Evolutionary conservation across 2,329 filamentous ascomycete species (phyloP).

Genomic region (Pseudogymnoascus sp.): DNA sequence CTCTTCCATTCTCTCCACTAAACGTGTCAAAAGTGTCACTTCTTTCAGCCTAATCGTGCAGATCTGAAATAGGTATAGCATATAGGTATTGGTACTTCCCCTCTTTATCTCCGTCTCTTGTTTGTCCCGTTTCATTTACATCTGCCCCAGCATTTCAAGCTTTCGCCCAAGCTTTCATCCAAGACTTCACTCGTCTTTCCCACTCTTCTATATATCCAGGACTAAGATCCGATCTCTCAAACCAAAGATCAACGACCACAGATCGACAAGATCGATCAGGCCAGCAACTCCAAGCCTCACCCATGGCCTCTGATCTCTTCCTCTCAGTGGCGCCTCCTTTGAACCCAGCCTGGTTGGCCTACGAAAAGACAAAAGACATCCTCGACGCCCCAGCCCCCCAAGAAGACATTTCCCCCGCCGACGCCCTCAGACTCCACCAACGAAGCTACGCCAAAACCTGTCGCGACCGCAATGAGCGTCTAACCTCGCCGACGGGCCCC

Average conservation of each 20-base stretch:
- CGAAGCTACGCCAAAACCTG: conserved; percentile 34
- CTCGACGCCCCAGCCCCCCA: conserved; percentile 20
- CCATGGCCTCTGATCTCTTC: neutral
- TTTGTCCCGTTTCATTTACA: neutral
- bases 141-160: neutral
- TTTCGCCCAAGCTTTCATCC: neutral
- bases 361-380: conserved; percentile 29
- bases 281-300: neutral
- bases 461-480: conserved; percentile 28
- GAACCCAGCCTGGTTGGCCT: conserved; percentile 33
- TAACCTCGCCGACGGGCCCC: conserved; percentile 26
- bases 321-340: conserved; percentile 27
- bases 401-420: conserved; percentile 18
- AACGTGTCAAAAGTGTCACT: conserved; percentile 4
- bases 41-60: conserved; percentile 1
- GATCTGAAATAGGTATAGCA: neutral
- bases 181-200: neutral
- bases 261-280: neutral
- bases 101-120: neutral
- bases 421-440: conserved; percentile 26
- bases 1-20: neutral
- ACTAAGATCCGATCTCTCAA: neutral
- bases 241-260: neutral
- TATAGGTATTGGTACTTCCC: neutral
- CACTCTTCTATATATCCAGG: neutral